Evolutionary conservation across 192 early-diverging fungal genomes (phyloP), one percentile per base, ranked within the genome.

Genomic region (Mortierella claussenii): DNA sequence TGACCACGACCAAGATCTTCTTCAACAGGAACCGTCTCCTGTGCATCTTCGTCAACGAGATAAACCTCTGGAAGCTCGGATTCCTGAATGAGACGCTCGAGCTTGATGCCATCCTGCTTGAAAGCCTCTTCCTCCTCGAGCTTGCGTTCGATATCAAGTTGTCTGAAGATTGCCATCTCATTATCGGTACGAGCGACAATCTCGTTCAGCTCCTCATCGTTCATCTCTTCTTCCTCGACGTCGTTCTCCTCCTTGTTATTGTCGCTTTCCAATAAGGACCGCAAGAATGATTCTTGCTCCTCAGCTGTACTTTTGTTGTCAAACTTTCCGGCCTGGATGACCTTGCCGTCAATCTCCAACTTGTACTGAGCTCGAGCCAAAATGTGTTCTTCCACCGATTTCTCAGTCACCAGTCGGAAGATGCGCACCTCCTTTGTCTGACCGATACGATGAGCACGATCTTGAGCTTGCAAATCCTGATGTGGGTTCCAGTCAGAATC

Each of bases 401-500:
- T 91, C 21, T 91, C 87, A 1, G 96, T 96, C 47, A 99, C 91
- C 60, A 99, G 68, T 24, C 95, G 90, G 80, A 98, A 89, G 49
- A 99, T 95, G 20, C 94, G 91, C 24, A 99, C 98, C 83, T 97
- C 96, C 63, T 97, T 98, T 26, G 90, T 98, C 81, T 99, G 98
- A 33, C 98, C 98, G 61, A 99, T 99, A 82, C 98, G 95, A 84
- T 99, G 97, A 6, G 98, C 98, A 80, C 98, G 96, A 87, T 98
- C 98, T 82, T 97, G 97, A 5, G 98, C 98, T 83, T 99, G 98
- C 47, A 97, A 86, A 85, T 99, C 98, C 65, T 96, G 94, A 78
- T 97, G 96, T 37, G 98, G 98, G 76, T 98, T 98, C 96, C 97
- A 99, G 80, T 99, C 98, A 20, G 92, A 94, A 82, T 99, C 98